phyloP scores from a whole-genome alignment of 2,329 filamentous ascomycete species.

The Sporothrix curviconia region DNA sequence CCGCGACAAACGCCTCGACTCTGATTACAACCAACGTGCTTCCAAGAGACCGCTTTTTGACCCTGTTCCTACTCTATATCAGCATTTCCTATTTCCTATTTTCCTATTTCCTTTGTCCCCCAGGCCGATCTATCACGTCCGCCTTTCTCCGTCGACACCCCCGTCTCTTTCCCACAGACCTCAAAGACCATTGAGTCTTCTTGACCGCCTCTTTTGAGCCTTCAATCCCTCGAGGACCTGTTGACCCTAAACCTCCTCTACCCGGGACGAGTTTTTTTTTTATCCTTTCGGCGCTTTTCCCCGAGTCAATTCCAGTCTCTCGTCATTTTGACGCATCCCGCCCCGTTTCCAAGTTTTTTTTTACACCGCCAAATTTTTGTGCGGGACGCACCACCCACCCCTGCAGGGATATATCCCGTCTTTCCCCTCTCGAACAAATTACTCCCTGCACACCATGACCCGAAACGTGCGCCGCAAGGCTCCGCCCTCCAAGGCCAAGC shows the following conservation, averaged over 20 bases:
- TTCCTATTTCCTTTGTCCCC: slow-evolving; percentile 16
- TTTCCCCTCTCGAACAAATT: slow-evolving; percentile 14
- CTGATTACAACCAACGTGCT: too few relatives aligned
- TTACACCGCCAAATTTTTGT: slow-evolving; percentile 32
- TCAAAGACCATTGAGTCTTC: neutral
- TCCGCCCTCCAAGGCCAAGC: slow-evolving; percentile 36
- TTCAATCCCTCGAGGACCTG: too few relatives aligned
- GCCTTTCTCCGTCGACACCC: too few relatives aligned
- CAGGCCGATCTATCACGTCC: neutral
- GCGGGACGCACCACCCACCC: slow-evolving; percentile 19
- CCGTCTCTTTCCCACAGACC: neutral
- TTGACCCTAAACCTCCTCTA: too few relatives aligned
- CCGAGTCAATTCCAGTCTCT: neutral
- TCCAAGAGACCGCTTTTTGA: too few relatives aligned
- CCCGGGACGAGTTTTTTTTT: neutral
- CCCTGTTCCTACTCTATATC: too few relatives aligned
- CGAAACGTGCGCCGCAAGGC: slow-evolving; percentile 47
- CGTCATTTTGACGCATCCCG: neutral
- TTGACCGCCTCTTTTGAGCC: neutral
- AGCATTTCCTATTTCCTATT: neutral
- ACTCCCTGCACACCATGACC: slow-evolving; percentile 38
- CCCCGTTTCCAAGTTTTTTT: slow-evolving; percentile 15
- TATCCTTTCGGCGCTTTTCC: neutral
- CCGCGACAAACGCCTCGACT: slow-evolving; percentile 27
- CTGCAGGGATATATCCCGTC: neutral